phyloP scores from a whole-genome alignment of 495 filamentous ascomycete species.

The Pyrenopolyporus hunteri region DNA sequence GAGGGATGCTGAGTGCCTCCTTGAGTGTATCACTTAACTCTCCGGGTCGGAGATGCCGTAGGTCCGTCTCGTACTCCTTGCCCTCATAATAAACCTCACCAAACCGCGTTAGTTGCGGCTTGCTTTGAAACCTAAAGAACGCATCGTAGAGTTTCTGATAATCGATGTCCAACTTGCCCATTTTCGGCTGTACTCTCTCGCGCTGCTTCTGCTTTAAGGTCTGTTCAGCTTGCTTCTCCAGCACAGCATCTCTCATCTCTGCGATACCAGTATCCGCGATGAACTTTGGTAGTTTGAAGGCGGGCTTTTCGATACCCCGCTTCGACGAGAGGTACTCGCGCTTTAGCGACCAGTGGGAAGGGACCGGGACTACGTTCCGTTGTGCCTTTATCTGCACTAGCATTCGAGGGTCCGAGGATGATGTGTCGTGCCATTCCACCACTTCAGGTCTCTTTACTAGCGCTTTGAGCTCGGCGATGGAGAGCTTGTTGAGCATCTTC shows the following conservation, averaged over 20 bases:
- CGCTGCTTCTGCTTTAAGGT: conserved; percentile 93
- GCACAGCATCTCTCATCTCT: conserved; percentile 94
- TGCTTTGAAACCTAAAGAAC: conserved; percentile 96
- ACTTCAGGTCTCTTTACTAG: conserved; percentile 89
- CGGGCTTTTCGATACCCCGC: conserved; percentile 90
- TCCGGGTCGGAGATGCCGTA: conserved; percentile 85
- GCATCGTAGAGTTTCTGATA: conserved; percentile 98
- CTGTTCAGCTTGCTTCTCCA: conserved; percentile 93
- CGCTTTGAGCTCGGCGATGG: conserved; percentile 93
- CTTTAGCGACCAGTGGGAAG: conserved; percentile 92
- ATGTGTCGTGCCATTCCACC: conserved; percentile 96
- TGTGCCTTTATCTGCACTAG: conserved; percentile 94
- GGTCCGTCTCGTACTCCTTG: conserved; percentile 96
- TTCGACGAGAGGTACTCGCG: conserved; percentile 96
- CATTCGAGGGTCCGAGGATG: conserved; percentile 86
- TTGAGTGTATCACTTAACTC: conserved; percentile 89
- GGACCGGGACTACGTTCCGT: conserved; percentile 94
- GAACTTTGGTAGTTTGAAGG: conserved; percentile 93
- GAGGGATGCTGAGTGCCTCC: conserved; percentile 92
- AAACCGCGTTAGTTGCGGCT: conserved; percentile 90
- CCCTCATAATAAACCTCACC: conserved; percentile 99
- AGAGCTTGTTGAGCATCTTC: conserved; percentile 88
- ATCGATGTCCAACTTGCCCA: conserved; percentile 97
- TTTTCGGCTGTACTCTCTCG: conserved; percentile 92
- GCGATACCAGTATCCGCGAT: conserved; percentile 97